These are phyloP conservation scores for Serendipita vermifera DNA, from an alignment of 768 basidiomycete species.

Conservation along the genomic window DNA sequence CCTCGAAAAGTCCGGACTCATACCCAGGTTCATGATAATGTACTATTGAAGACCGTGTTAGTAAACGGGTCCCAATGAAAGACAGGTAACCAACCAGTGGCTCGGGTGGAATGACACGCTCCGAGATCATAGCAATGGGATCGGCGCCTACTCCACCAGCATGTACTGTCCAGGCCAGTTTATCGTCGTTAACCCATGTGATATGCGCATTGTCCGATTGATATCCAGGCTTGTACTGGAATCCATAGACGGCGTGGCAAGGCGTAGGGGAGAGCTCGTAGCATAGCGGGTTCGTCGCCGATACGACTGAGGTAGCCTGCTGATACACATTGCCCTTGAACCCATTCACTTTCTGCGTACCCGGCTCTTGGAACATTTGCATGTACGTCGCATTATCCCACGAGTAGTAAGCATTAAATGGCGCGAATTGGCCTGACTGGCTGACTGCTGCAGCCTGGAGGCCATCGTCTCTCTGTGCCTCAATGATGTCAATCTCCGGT, in stretches of 20 bases:
- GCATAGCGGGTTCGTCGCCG: constrained; percentile 42
- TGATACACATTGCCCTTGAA: constrained; percentile 63
- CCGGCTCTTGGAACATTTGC: constrained; percentile 37
- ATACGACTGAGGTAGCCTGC: constrained; percentile 59
- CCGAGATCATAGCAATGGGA: constrained; percentile 38
- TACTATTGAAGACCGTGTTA: constrained; percentile 33
- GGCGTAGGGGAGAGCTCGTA: constrained; percentile 32
- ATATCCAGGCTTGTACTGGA: constrained; percentile 67
- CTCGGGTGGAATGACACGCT: constrained; percentile 70
- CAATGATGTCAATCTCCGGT: constrained; percentile 89
- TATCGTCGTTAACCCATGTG: constrained; percentile 63
- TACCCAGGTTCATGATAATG: constrained; percentile 74
- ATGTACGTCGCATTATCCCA: constrained; percentile 43
- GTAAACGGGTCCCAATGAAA: neutral
- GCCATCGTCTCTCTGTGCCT: constrained; percentile 55
- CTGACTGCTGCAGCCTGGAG: constrained; percentile 51
- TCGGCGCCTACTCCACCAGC: constrained; percentile 58
- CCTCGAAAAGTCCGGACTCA: constrained; percentile 62
- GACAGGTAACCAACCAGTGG: constrained; percentile 60
- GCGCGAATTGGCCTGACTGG: constrained; percentile 70
- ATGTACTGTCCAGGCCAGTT: constrained; percentile 58
- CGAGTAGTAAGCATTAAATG: constrained; percentile 58
- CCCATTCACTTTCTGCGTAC: constrained; percentile 42
- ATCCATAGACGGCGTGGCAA: constrained; percentile 36
- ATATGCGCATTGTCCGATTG: constrained; percentile 59